phyloP scores from a whole-genome alignment of 768 basidiomycete species.

The Chlorophyllum brunneum region DNA sequence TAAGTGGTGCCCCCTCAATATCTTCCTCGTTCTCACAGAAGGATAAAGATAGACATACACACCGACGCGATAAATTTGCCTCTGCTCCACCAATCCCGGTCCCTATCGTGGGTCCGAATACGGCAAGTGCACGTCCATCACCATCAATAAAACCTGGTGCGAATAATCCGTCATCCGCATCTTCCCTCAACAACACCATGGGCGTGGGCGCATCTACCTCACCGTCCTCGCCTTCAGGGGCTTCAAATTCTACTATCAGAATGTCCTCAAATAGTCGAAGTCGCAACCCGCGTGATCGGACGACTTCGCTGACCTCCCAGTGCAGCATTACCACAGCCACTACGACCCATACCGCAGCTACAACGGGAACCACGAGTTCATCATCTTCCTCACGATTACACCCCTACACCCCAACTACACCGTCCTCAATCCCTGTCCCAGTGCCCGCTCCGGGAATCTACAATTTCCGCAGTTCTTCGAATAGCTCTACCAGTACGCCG shows the following conservation, averaged over 20 bases:
- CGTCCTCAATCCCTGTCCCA: neutral
- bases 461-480: constrained; percentile 5
- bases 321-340: constrained; percentile 9
- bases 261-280: neutral
- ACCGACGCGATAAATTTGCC: constrained; percentile 14
- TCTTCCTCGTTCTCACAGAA: constrained; percentile 3
- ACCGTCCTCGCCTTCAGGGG: neutral
- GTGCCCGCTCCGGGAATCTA: neutral
- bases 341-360: constrained; percentile 8
- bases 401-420: constrained; percentile 7
- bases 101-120: constrained; percentile 5
- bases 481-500: neutral
- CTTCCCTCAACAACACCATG: neutral
- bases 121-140: neutral
- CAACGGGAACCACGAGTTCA: constrained; percentile 7
- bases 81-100: constrained; percentile 12
- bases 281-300: constrained; percentile 4
- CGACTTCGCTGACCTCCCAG: constrained; percentile 9
- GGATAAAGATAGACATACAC: constrained; percentile 7
- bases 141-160: neutral
- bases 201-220: neutral
- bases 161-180: neutral
- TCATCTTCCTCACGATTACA: constrained; percentile 4
- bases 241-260: constrained; percentile 5
- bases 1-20: neutral